These are phyloP conservation scores for Saxophila tyrrhenica DNA, from an alignment of 495 filamentous ascomycete genomes.

Conservation along the genomic window DNA sequence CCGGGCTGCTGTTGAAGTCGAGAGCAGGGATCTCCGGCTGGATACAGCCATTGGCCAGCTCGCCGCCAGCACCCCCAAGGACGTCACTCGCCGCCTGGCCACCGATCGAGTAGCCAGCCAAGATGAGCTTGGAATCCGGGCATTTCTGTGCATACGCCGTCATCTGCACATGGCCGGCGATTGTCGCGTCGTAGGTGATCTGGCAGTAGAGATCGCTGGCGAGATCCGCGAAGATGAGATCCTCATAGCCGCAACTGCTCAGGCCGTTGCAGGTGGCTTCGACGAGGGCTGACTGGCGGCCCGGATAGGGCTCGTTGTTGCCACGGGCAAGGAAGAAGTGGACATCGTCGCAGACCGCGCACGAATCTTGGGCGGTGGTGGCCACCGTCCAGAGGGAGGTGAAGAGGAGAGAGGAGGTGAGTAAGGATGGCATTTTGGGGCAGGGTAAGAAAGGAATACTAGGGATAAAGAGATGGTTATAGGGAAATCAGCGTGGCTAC, in stretches of 20 bases:
- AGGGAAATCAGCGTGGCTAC: too few species aligned
- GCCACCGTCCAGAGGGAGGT: neutral
- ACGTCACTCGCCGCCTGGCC: constrained; percentile 9
- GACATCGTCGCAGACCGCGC: constrained; percentile 2
- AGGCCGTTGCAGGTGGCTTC: constrained; percentile 8
- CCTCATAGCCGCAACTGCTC: constrained; percentile 15
- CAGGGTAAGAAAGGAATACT: too few species aligned
- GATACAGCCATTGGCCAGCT: constrained; percentile 10
- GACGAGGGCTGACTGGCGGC: constrained; percentile 5
- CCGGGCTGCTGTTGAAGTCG: constrained; percentile 7
- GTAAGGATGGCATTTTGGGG: neutral
- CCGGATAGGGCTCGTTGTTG: constrained; percentile 14
- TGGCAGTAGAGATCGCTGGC: constrained; percentile 15
- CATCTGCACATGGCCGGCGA: constrained; percentile 9
- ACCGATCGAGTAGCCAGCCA: constrained; percentile 15
- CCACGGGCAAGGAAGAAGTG: constrained; percentile 15
- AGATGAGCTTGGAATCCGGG: constrained; percentile 17
- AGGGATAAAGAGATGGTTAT: too few species aligned
- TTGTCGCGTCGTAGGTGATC: constrained; percentile 10
- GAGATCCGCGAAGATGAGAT: constrained; percentile 12
- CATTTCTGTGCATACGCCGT: constrained; percentile 11
- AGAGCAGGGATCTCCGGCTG: constrained; percentile 11
- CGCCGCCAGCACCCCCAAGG: constrained; percentile 17
- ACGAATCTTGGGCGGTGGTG: neutral
- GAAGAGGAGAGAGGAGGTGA: neutral